These are phyloP conservation scores for Aspergillus awamori DNA, from an alignment of 2,329 filamentous ascomycete species.

Conservation along the genomic window DNA sequence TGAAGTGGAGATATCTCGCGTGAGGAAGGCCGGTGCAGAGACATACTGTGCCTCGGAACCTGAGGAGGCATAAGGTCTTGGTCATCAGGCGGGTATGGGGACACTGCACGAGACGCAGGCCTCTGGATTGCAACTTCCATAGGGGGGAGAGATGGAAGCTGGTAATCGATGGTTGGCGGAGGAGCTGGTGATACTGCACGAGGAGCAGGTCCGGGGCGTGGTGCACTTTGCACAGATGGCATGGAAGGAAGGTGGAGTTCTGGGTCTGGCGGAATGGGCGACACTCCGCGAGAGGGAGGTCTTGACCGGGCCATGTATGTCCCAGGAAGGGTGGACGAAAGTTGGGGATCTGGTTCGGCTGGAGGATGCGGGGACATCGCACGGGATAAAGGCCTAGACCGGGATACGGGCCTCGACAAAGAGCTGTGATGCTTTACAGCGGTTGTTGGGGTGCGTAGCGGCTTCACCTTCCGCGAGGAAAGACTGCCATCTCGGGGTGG, in stretches of 20 bases:
- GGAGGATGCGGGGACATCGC: slow-evolving; percentile 31
- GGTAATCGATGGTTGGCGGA: slow-evolving; percentile 9
- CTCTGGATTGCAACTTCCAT: slow-evolving; percentile 8
- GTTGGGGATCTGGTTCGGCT: slow-evolving; percentile 18
- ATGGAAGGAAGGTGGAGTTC: slow-evolving; percentile 24
- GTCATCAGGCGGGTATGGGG: slow-evolving; percentile 18
- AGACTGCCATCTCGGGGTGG: slow-evolving; percentile 40
- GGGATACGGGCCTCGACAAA: slow-evolving; percentile 37
- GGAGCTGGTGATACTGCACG: slow-evolving; percentile 18
- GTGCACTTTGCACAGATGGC: not conserved
- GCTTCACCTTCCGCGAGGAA: slow-evolving; percentile 29
- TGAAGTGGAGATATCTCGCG: slow-evolving; percentile 32
- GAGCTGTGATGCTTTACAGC: slow-evolving; percentile 43
- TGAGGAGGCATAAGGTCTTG: slow-evolving; percentile 13
- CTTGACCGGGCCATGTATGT: slow-evolving; percentile 11
- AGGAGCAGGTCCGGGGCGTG: slow-evolving; percentile 11
- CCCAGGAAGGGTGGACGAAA: slow-evolving; percentile 4
- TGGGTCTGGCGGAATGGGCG: slow-evolving; percentile 8
- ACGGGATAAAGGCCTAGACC: slow-evolving; percentile 34
- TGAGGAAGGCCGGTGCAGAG: slow-evolving; percentile 20
- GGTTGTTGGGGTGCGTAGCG: slow-evolving; percentile 42
- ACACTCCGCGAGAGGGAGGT: slow-evolving; percentile 21
- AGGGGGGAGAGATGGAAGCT: slow-evolving; percentile 10
- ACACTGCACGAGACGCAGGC: slow-evolving; percentile 17
- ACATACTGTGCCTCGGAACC: slow-evolving; percentile 18